Percentiles rank a stretch among this genome's conserved stretches.
Conservation (phyloP, 1,284 basidiomycete species). For the Ustilago curta region DNA sequence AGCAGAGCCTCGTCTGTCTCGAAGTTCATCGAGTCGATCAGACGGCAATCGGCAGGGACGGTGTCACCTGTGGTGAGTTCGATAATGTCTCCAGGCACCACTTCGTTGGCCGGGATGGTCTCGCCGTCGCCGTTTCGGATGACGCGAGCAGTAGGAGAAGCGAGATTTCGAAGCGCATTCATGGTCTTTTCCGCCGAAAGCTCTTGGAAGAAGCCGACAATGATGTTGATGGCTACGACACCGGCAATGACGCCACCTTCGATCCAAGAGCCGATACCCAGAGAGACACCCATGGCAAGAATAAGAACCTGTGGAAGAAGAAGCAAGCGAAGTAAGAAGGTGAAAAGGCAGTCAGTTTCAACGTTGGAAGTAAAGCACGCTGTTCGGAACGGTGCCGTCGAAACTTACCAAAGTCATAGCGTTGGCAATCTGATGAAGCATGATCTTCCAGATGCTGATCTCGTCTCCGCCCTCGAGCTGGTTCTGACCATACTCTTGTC, state of each 20-base stretch:
- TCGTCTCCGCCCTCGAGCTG: slow-evolving; percentile 64
- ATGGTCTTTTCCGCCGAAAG: slow-evolving; percentile 75
- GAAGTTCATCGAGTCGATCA: slow-evolving; percentile 68
- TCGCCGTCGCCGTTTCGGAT: slow-evolving; percentile 73
- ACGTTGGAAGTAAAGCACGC: background rate
- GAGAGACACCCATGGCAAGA: slow-evolving; percentile 76
- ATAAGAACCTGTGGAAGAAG: slow-evolving; percentile 69
- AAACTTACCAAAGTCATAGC: slow-evolving; percentile 62
- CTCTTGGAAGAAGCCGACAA: slow-evolving; percentile 74
- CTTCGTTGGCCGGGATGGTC: slow-evolving; percentile 74
- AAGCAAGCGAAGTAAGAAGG: slow-evolving; percentile 4
- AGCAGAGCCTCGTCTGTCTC: slow-evolving; percentile 76
- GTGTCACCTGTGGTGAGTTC: slow-evolving; percentile 67
- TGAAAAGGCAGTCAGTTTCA: background rate
- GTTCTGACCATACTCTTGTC: slow-evolving; percentile 62
- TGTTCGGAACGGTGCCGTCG: slow-evolving; percentile 10
- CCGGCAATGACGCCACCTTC: slow-evolving; percentile 77
- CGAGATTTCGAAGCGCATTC: slow-evolving; percentile 75
- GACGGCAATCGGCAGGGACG: slow-evolving; percentile 65
- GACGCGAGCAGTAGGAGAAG: slow-evolving; percentile 76
- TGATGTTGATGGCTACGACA: slow-evolving; percentile 73
- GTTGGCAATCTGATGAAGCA: slow-evolving; percentile 67
- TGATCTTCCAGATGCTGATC: slow-evolving; percentile 57
- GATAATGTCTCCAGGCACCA: slow-evolving; percentile 73
- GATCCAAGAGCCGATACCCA: slow-evolving; percentile 75